Percentiles rank a stretch among this genome's conserved stretches.
phyloP scores from a whole-genome alignment of 2,329 filamentous ascomycete species.

The Fusarium sp. region DNA sequence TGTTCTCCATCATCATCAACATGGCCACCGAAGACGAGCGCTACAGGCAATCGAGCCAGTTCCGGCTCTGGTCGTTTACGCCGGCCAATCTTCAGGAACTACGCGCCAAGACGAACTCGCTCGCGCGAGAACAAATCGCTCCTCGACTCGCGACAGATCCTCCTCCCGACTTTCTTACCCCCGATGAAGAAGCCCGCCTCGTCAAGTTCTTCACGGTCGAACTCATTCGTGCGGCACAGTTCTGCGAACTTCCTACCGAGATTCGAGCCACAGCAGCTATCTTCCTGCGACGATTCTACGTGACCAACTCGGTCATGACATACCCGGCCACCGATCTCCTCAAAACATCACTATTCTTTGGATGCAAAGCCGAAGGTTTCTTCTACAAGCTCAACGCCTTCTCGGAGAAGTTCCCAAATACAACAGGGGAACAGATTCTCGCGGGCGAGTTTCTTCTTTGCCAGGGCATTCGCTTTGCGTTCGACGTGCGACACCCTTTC shows the following conservation, averaged over 20 bases:
- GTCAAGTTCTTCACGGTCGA: slow-evolving; percentile 80
- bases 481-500: slow-evolving; percentile 92
- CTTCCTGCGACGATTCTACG: slow-evolving; percentile 94
- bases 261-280: slow-evolving; percentile 79
- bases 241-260: slow-evolving; percentile 64
- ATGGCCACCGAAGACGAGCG: slow-evolving; percentile 90
- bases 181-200: slow-evolving; percentile 84
- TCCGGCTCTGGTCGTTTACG: slow-evolving; percentile 91
- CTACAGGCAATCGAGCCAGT: slow-evolving; percentile 92
- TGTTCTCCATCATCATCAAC: slow-evolving; percentile 30
- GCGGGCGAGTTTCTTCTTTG: slow-evolving; percentile 93
- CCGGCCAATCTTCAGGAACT: slow-evolving; percentile 76
- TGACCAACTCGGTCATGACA: slow-evolving; percentile 95
- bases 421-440: slow-evolving; percentile 83
- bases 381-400: slow-evolving; percentile 77
- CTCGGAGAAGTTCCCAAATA: slow-evolving; percentile 75
- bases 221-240: slow-evolving; percentile 67
- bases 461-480: slow-evolving; percentile 91
- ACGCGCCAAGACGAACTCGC: slow-evolving; percentile 81
- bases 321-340: slow-evolving; percentile 92
- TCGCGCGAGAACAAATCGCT: slow-evolving; percentile 74
- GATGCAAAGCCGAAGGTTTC: slow-evolving; percentile 90
- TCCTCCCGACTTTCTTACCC: slow-evolving; percentile 81
- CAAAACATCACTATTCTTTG: slow-evolving; percentile 91
- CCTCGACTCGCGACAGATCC: slow-evolving; percentile 66